A percentile compares a stretch with the other conserved stretches of the same genome.
Conservation (phyloP, 495 filamentous ascomycete genomes). For the Darksidea phi region DNA sequence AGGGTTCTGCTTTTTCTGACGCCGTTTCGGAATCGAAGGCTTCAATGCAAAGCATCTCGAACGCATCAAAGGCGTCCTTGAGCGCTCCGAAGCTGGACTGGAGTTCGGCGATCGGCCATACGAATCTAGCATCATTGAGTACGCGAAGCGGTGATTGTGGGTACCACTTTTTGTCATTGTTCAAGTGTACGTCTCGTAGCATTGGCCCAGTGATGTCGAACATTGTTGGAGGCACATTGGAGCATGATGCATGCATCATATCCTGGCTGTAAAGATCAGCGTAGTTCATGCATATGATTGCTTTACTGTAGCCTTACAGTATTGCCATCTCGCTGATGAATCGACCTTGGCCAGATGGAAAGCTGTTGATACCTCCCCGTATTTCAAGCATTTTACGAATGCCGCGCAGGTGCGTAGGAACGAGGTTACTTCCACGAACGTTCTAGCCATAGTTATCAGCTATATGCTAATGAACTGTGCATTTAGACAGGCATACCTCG, state of each 20-base stretch:
- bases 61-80: constrained; percentile 18
- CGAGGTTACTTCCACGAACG: constrained; percentile 8
- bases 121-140: constrained; percentile 3
- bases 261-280: constrained; percentile 13
- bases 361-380: constrained; percentile 21
- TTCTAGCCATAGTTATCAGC: constrained; percentile 7
- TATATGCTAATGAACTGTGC: not conserved
- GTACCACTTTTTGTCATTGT: constrained; percentile 6
- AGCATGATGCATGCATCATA: constrained; percentile 15
- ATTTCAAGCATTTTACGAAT: constrained; percentile 26
- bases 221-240: constrained; percentile 18
- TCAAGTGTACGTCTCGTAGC: constrained; percentile 10
- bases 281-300: not conserved
- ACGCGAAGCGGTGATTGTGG: constrained; percentile 25
- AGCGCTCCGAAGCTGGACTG: constrained; percentile 13
- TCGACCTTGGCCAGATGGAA: constrained; percentile 15
- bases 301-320: no score
- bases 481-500: constrained; percentile 3
- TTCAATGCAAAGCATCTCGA: constrained; percentile 29
- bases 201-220: constrained; percentile 18
- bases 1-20: constrained; percentile 4
- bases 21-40: constrained; percentile 18
- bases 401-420: constrained; percentile 12
- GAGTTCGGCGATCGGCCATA: not conserved
- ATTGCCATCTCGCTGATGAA: constrained; percentile 9